Base-by-base conservation (phyloP, 2,329 filamentous ascomycete species). In the Seiridium unicorne region DNA sequence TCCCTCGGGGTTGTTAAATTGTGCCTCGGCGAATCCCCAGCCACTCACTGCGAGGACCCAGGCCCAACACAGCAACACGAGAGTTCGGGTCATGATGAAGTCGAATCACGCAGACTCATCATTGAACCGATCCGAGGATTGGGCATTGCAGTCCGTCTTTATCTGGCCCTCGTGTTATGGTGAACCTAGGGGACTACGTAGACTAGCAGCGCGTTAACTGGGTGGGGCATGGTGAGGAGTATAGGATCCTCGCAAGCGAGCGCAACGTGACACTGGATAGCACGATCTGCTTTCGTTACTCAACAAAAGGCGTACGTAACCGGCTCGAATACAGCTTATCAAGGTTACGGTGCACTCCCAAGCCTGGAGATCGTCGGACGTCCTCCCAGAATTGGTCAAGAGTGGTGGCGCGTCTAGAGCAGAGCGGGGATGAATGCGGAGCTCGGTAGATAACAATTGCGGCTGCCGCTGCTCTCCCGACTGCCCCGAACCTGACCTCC, bases 1-100 rank as follows among this genome's bases (percentile, higher is more conserved):
- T 5, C 77, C 76, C 44, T 74, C 66, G n/a, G 74, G 73, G 51
- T 74, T 73, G 49, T 74, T 74, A 62, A 76, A 73, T 46, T 65
- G 66, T 8, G 62, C 62, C 8, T 34, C 11, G 13, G 44, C 26
- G 34, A 38, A 5, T 9, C 31, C 46, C 35, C 47, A 48, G 11
- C 35, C 35, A 35, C 51, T 13, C 40, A 55, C 42, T 4, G 18
- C 13, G 9, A 55, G 5, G 26, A 44, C 44, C 42, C 42, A 48
- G n/a, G 54, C 18, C 54, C 42, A 36, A n/a, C 9, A 47, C 4
- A 38, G 44, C 4, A 42, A 3, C 18, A 18, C 32, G 31, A 44
- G 44, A n/a, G 36, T 31, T 7, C 8, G 34, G 10, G 5, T 51
- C 49, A 51, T 51, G 8, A 35, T 51, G 32, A 7, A 42, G 13